phyloP scores from a whole-genome alignment of 1,139 yeast genomes.

The Blastobotrys capitulatus region DNA sequence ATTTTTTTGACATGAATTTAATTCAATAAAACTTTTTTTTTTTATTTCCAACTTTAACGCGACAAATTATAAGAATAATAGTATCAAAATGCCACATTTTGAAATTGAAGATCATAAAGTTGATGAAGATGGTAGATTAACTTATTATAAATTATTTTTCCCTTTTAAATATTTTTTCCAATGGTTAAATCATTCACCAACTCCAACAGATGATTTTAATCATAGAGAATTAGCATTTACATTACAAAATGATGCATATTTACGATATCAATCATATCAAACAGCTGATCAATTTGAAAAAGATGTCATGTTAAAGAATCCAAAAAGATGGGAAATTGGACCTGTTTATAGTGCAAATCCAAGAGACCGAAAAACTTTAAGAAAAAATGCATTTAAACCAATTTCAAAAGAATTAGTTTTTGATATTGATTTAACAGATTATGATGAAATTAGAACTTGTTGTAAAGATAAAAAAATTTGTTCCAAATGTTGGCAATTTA shows the following conservation, averaged over 20 bases:
- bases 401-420: conserved; percentile 82
- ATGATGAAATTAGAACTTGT: conserved; percentile 90
- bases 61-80: not conserved
- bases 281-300: conserved; percentile 67
- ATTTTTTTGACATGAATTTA: not conserved
- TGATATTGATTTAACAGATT: conserved; percentile 97
- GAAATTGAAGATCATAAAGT: conserved; percentile 15
- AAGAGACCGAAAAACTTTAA: conserved; percentile 69
- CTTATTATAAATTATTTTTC: conserved; percentile 60
- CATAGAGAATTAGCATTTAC: conserved; percentile 95
- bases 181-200: conserved; percentile 86
- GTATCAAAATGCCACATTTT: conserved; percentile 9
- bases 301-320: conserved; percentile 66
- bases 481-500: conserved; percentile 87
- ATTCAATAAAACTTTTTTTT: not conserved
- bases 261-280: conserved; percentile 77
- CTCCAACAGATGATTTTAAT: conserved; percentile 56
- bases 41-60: not conserved
- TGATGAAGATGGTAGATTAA: conserved; percentile 16
- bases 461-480: conserved; percentile 85
- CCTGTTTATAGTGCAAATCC: conserved; percentile 89
- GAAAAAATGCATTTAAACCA: conserved; percentile 77
- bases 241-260: conserved; percentile 50
- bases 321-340: conserved; percentile 92
- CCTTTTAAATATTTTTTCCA: conserved; percentile 66